Evolutionary conservation across 75 land plant species (phyloP), one percentile per base, ranked within the genome.

Genomic region (Selaginella moellendorffii): DNA sequence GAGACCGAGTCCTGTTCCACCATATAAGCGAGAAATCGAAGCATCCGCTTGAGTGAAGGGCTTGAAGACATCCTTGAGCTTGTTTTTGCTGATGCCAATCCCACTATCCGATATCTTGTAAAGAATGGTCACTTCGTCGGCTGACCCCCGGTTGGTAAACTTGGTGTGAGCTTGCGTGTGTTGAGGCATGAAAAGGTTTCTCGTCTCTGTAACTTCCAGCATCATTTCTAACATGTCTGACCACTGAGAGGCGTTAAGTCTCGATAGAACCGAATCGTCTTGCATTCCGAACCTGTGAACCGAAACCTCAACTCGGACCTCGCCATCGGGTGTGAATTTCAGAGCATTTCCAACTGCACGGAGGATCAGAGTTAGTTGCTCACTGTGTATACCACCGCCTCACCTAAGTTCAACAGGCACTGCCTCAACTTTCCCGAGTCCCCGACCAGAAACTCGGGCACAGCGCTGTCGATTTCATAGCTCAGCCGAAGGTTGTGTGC

Each of bases 21-120:
- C 46, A 14, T 36, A 36, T 36, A 36, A 5, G 10, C 46, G 46
- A 36, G 46, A 36, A 14, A 36, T 36, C 5, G 46, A 36, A 36
- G 46, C 46, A 36, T 36, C 46, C 10, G 46, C 46, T 36, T 36
- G 46, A 5, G 46, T 36, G 46, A 36, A 36, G 10, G 46, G 46
- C 46, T 36, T 36, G 46, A 36, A 36, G 5, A 36, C 14, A 5
- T 36, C 46, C 14, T 36, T 36, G 46, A 36, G 46, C 14, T 36
- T 36, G 10, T 36, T 14, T 36, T 14, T 36, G 46, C 46, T 36
- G 5, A 36, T 36, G 46, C 46, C 46, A 36, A 36, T 36, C 46
- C 46, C 46, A 36, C 10, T 36, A 14, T 69, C 71, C 1, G 30
- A 63, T 14, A 69, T 65, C 53, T 69, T 63, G 21, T 61, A 63